Percentiles rank a stretch among this genome's conserved stretches.
phyloP scores from a whole-genome alignment of 495 filamentous ascomycete species.

The Sordaria brevicollis region DNA sequence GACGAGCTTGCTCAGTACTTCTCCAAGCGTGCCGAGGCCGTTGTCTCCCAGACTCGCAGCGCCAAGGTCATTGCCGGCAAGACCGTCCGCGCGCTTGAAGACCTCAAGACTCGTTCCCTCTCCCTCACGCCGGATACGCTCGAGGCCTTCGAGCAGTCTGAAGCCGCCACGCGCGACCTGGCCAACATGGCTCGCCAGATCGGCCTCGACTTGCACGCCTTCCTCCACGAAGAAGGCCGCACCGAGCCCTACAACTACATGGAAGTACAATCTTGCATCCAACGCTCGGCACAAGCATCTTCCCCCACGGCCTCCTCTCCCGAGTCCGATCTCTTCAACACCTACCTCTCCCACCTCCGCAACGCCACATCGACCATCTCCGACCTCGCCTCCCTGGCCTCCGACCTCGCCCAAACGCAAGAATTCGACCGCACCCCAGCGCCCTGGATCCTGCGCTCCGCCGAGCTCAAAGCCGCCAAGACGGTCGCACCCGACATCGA shows the following conservation, averaged over 20 bases:
- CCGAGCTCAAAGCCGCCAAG: slow-evolving; percentile 68
- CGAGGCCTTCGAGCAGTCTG: slow-evolving; percentile 44
- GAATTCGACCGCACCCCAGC: slow-evolving; percentile 68
- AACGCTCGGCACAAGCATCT: slow-evolving; percentile 34
- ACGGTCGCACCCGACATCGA: slow-evolving; percentile 70
- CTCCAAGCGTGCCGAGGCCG: slow-evolving; percentile 56
- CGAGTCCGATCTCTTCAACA: slow-evolving; percentile 54
- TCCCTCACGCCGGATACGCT: slow-evolving; percentile 53
- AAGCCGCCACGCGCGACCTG: slow-evolving; percentile 54
- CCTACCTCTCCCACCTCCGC: slow-evolving; percentile 57
- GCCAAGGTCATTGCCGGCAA: slow-evolving; percentile 79
- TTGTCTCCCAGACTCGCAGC: slow-evolving; percentile 66
- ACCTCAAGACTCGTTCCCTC: slow-evolving; percentile 66
- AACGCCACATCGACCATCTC: slow-evolving; percentile 52
- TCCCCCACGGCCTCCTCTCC: slow-evolving; percentile 26
- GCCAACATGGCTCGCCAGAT: slow-evolving; percentile 55
- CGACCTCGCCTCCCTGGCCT: slow-evolving; percentile 62
- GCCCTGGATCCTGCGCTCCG: slow-evolving; percentile 78
- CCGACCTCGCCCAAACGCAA: slow-evolving; percentile 65
- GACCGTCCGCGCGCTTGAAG: slow-evolving; percentile 63
- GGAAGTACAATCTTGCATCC: slow-evolving; percentile 54
- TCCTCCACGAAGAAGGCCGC: slow-evolving; percentile 68
- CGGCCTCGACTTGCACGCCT: slow-evolving; percentile 51
- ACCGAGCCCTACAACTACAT: slow-evolving; percentile 52
- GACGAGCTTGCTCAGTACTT: slow-evolving; percentile 60